A percentile compares a stretch with the other conserved stretches of the same genome.
These are phyloP conservation scores for Fusarium sp. DNA, from an alignment of 2,329 filamentous ascomycete genomes.

Conservation along the genomic window DNA sequence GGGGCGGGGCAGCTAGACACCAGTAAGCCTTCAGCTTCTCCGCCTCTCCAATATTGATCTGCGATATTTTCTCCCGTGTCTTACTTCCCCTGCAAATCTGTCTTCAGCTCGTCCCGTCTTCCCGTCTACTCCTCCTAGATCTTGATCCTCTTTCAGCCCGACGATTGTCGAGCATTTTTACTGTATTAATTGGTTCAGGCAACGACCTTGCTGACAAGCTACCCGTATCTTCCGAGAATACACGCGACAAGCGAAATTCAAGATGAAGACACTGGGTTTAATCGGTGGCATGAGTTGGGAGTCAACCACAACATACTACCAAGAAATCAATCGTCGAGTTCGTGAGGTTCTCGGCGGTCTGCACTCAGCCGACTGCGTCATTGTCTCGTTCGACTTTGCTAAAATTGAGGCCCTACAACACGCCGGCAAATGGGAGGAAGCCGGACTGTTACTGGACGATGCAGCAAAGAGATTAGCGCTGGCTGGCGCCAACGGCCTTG, in stretches of 20 bases:
- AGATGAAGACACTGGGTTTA: slow-evolving; percentile 44
- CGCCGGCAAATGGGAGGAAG: slow-evolving; percentile 32
- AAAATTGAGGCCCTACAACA: slow-evolving; percentile 36
- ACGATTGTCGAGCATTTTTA: too few relatives aligned
- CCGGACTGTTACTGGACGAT: slow-evolving; percentile 23
- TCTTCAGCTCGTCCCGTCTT: not conserved
- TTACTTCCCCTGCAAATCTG: not conserved
- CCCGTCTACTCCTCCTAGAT: not conserved
- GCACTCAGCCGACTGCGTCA: slow-evolving; percentile 38
- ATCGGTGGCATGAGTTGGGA: slow-evolving; percentile 47
- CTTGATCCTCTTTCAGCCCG: too few relatives aligned
- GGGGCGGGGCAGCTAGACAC: too few relatives aligned
- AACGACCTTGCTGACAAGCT: not conserved
- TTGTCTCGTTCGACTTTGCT: slow-evolving; percentile 45
- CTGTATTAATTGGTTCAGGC: too few relatives aligned
- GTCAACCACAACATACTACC: slow-evolving; percentile 43
- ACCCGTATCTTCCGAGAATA: too few relatives aligned
- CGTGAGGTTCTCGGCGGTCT: slow-evolving; percentile 36
- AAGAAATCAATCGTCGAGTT: slow-evolving; percentile 43
- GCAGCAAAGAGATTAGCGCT: slow-evolving; percentile 28
- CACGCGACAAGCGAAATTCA: not conserved
- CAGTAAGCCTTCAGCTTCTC: accelerated
- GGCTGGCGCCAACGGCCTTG: slow-evolving; percentile 40
- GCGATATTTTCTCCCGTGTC: not conserved
- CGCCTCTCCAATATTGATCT: not conserved